A percentile compares a stretch with the other conserved stretches of the same genome.
These are phyloP conservation scores for Psilocybe tampanensis DNA, from an alignment of 768 basidiomycete species.

Conservation along the genomic window DNA sequence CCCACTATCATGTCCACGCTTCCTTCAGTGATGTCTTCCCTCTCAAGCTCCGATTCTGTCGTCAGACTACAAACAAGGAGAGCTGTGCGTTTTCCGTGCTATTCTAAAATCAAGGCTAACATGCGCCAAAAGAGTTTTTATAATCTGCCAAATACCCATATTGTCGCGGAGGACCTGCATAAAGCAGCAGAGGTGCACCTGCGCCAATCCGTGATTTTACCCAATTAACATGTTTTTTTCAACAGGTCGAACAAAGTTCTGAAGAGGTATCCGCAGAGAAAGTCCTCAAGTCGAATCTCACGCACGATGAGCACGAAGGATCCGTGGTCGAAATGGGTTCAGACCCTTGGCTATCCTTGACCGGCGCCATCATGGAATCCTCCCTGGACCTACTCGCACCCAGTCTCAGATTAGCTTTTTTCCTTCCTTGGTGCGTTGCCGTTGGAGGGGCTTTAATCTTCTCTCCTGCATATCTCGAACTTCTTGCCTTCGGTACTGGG, in stretches of 20 bases:
- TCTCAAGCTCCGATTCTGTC: conserved; percentile 16
- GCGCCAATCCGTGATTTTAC: not conserved
- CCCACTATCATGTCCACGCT: not conserved
- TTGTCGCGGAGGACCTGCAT: conserved; percentile 17
- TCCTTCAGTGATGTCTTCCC: not conserved
- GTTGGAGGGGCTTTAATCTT: conserved; percentile 45
- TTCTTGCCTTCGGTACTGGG: conserved; percentile 36
- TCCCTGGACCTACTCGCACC: conserved; percentile 18
- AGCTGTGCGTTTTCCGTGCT: conserved; percentile 12
- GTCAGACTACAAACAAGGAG: not conserved
- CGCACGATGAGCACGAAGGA: not conserved
- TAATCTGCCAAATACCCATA: conserved; percentile 29
- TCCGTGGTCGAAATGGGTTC: not conserved
- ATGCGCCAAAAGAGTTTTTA: conserved; percentile 26
- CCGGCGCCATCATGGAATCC: conserved; percentile 5
- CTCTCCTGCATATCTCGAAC: conserved; percentile 37
- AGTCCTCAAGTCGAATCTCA: not conserved
- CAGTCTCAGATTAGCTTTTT: conserved; percentile 30
- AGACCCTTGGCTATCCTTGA: not conserved
- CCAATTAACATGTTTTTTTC: not conserved
- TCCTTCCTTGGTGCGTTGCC: conserved; percentile 47
- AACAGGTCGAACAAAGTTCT: not conserved
- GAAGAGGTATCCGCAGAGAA: not conserved
- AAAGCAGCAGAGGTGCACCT: conserved; percentile 4
- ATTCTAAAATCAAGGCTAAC: not conserved